These are phyloP conservation scores for Discostella pseudostelligera DNA, from an alignment of 108 stramenopile genomes.

Conservation along the genomic window DNA sequence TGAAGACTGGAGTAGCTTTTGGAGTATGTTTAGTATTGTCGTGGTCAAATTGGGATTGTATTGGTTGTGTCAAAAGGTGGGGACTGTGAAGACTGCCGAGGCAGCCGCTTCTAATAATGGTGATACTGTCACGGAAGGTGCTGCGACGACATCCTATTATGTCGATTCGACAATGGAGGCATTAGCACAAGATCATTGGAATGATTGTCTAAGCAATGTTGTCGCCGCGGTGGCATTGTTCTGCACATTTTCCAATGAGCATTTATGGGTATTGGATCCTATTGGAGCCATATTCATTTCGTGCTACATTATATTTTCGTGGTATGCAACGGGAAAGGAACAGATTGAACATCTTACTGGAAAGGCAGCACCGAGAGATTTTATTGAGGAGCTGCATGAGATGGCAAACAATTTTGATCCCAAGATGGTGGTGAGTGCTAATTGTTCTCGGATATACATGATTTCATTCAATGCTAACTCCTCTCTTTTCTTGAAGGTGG, in stretches of 20 bases:
- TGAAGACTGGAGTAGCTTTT: constrained; percentile 57
- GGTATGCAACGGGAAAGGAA: constrained; percentile 89
- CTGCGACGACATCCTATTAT: constrained; percentile 26
- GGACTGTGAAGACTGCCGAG: constrained; percentile 26
- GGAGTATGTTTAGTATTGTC: constrained; percentile 76
- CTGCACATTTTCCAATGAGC: constrained; percentile 51
- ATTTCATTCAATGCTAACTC: background rate
- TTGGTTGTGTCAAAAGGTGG: constrained; percentile 57
- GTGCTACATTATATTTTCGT: constrained; percentile 87
- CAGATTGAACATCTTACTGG: constrained; percentile 93
- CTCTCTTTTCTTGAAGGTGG: constrained; percentile 46
- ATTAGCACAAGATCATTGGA: constrained; percentile 92
- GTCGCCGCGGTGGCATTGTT: constrained; percentile 85
- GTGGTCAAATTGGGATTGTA: constrained; percentile 72
- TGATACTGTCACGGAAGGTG: constrained; percentile 15
- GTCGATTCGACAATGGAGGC: constrained; percentile 83
- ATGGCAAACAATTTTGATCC: constrained; percentile 79
- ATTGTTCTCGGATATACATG: background rate
- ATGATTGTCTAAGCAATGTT: constrained; percentile 86
- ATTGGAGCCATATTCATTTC: constrained; percentile 91
- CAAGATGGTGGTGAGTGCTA: constrained; percentile 49
- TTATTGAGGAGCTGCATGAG: constrained; percentile 82
- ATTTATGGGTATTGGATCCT: constrained; percentile 83
- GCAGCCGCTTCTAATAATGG: constrained; percentile 1
- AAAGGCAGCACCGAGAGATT: constrained; percentile 83